These are phyloP conservation scores for Achlya hypogyna DNA, from an alignment of 352 stramenopile species.

Conservation along the genomic window DNA sequence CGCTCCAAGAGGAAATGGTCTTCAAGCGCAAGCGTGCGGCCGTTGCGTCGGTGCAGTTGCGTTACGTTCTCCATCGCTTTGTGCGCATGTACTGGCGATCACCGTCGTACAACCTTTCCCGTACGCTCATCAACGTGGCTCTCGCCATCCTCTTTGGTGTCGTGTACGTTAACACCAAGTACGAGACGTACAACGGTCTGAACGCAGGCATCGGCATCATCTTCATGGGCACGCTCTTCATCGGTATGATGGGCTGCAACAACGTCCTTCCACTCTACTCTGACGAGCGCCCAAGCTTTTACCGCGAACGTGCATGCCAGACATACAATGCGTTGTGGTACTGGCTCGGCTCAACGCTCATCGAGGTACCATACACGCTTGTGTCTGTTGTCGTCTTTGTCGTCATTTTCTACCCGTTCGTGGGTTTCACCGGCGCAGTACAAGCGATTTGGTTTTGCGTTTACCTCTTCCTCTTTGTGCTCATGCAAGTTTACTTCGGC, in stretches of 20 bases:
- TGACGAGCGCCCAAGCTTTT: constrained; percentile 83
- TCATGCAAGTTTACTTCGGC: constrained; percentile 42
- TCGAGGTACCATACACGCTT: constrained; percentile 60
- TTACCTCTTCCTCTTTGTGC: constrained; percentile 28
- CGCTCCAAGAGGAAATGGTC: not conserved
- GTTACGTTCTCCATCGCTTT: constrained; percentile 17
- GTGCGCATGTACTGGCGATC: constrained; percentile 60
- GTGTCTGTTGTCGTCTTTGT: constrained; percentile 30
- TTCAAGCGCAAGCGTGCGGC: constrained; percentile 39
- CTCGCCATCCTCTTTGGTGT: constrained; percentile 77
- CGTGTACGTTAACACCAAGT: constrained; percentile 46
- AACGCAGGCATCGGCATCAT: constrained; percentile 72
- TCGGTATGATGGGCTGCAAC: constrained; percentile 68
- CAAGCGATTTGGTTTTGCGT: constrained; percentile 16
- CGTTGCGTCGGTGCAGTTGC: constrained; percentile 10
- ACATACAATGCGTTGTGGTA: constrained; percentile 81
- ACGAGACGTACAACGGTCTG: constrained; percentile 39
- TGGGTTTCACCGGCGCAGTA: constrained; percentile 32
- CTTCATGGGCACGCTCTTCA: constrained; percentile 79
- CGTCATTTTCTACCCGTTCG: constrained; percentile 43
- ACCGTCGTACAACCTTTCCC: constrained; percentile 81
- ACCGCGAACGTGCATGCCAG: constrained; percentile 73
- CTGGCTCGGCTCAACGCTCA: constrained; percentile 54
- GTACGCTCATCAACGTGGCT: constrained; percentile 56
- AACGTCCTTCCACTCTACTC: constrained; percentile 68